These are phyloP conservation scores for Fusarium chlamydosporum DNA, from an alignment of 2,329 filamentous ascomycete species.

Conservation along the genomic window DNA sequence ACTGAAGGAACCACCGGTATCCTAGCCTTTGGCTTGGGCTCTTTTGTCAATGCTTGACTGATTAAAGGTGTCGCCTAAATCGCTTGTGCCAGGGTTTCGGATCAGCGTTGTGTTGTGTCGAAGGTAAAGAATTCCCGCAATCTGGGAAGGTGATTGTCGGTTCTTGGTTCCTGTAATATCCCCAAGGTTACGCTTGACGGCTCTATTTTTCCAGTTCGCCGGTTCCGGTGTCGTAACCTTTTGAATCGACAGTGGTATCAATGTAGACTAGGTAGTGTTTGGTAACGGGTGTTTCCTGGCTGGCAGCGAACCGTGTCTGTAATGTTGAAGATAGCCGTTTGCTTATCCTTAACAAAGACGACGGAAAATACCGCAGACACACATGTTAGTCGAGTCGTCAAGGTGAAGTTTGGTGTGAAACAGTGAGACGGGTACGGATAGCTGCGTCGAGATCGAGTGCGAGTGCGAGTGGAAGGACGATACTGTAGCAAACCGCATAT, in stretches of 20 bases:
- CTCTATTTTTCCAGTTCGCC: conserved; percentile 14
- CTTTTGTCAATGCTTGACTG: conserved; percentile 32
- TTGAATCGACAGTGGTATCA: conserved; percentile 18
- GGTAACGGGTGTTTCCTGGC: conserved; percentile 19
- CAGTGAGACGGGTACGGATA: conserved; percentile 21
- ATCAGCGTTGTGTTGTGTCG: conserved; percentile 17
- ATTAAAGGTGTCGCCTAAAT: conserved; percentile 26
- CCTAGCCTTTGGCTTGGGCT: conserved; percentile 20
- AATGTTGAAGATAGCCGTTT: conserved; percentile 1
- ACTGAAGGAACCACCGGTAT: conserved; percentile 11
- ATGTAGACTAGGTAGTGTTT: neutral
- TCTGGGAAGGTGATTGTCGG: conserved; percentile 1
- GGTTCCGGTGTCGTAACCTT: conserved; percentile 11
- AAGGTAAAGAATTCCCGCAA: conserved; percentile 35
- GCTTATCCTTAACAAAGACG: conserved; percentile 17
- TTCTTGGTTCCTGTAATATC: conserved; percentile 7
- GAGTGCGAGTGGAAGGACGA: conserved; percentile 22
- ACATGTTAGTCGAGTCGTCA: conserved; percentile 1
- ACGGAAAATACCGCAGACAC: conserved; percentile 28
- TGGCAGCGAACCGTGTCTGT: conserved; percentile 5
- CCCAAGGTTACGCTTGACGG: conserved; percentile 9
- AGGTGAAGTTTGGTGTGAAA: conserved; percentile 28
- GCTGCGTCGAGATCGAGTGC: conserved; percentile 35
- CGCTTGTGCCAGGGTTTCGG: conserved; percentile 17
- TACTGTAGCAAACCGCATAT: conserved; percentile 30